phyloP scores from a whole-genome alignment of 305 asterid species.

The Rubia peregrina region DNA sequence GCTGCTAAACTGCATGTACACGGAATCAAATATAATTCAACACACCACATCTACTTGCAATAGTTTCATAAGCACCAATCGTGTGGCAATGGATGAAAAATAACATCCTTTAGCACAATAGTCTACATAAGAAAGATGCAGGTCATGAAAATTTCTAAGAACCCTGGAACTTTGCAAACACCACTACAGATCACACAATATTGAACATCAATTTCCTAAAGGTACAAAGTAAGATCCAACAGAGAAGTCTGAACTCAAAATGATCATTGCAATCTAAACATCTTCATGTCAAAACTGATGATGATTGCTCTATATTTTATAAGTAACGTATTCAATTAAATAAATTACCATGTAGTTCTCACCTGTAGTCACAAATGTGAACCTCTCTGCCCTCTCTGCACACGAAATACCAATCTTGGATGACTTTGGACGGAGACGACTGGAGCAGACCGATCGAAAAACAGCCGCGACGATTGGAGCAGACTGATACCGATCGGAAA shows the following conservation, averaged over 20 bases:
- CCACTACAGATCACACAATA: not conserved
- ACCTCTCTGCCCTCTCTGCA: no score
- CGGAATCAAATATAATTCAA: constrained; percentile 3
- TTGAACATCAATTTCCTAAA: not conserved
- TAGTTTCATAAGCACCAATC: constrained; percentile 7
- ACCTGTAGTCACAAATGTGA: no score
- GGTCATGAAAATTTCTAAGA: not conserved
- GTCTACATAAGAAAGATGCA: not conserved
- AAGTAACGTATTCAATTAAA: no score
- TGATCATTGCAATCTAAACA: constrained; percentile 10
- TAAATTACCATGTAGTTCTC: no score
- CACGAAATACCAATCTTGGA: no score
- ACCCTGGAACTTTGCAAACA: constrained; percentile 3
- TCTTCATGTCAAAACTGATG: constrained; percentile 11
- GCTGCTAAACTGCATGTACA: constrained; percentile 14
- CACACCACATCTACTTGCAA: not conserved
- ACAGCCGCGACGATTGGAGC: no score
- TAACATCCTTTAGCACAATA: constrained; percentile 5
- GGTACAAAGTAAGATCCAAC: not conserved
- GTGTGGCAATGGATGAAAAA: not conserved
- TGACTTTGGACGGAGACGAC: no score
- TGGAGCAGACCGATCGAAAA: no score
- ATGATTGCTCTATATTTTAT: no score
- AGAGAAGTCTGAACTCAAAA: not conserved
- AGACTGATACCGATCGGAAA: no score